Evolutionary conservation across 768 basidiomycete genomes (phyloP), one percentile per base, ranked within the genome.

Genomic region (Kwoniella heveanensis): DNA sequence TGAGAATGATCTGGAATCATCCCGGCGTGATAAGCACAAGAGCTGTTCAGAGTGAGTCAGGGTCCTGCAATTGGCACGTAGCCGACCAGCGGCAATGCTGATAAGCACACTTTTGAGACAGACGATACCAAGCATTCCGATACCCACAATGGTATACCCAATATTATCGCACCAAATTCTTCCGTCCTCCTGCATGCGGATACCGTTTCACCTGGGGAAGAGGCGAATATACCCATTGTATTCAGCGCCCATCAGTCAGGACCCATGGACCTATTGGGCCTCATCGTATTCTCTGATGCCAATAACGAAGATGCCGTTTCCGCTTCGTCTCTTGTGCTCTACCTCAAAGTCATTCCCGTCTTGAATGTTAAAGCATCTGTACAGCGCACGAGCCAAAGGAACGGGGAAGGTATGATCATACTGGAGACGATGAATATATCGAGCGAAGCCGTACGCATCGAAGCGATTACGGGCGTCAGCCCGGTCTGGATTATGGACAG

Each of bases 1-100:
- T 91, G n/a, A 90, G 90, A 89, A 77, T 89, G 65, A 81, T 91
- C 2, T 69, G 83, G 51, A 87, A 84, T 27, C 74, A 82, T 22
- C 85, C 85, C 19, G 88, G 53, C 15, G 21, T 46, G 29, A 39
- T 68, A 21, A 51, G 55, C 26, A 51, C 39, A 86, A 71, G 71
- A 82, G 22, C 77, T 76, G 54, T 90, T 91, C 73, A 84, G 85
- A 47, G 61, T 58, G 30, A 60, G 47, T 56, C 24, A 32, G 5
- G 32, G 5, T 13, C 13, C 32, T 6, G 32, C 13, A n/a, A n/a
- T 32, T 13, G 7, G 32, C 32, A 32, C 32, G 32, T 15, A 50
- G 12, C 19, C 5, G 15, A 26, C 36, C 50, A 29, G 49, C n/a
- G n/a, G n/a, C n/a, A n/a, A n/a, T n/a, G n/a, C n/a, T n/a, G n/a